Conservation (phyloP, 805 yeast genomes). For the Zygoascus flipseniorum region DNA sequence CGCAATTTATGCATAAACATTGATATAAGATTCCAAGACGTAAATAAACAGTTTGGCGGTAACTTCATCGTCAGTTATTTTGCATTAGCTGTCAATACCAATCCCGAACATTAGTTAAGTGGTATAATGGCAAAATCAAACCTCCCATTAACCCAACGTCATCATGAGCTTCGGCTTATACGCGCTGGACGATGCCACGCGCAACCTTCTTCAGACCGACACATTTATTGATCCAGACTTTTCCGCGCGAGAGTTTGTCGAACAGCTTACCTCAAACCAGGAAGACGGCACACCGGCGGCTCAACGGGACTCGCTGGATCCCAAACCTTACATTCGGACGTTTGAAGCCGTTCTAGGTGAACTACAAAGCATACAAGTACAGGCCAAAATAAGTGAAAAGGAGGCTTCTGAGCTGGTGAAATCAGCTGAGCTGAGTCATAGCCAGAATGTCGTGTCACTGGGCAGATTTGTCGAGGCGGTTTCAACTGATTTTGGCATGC, state of each 20-base stretch:
- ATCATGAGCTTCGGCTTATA: slow-evolving; percentile 16
- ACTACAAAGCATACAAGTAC: slow-evolving; percentile 50
- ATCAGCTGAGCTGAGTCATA: slow-evolving; percentile 56
- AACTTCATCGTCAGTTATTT: no score
- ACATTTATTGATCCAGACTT: slow-evolving; percentile 29
- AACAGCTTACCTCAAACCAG: slow-evolving; percentile 47
- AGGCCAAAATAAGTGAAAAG: slow-evolving; percentile 43
- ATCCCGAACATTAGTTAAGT: no score
- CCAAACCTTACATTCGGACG: slow-evolving; percentile 89
- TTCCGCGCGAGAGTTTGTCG: slow-evolving; percentile 72
- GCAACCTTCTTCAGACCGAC: slow-evolving; percentile 24
- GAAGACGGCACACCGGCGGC: neutral
- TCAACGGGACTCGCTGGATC: slow-evolving; percentile 45
- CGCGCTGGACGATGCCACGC: slow-evolving; percentile 27
- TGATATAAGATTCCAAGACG: no score
- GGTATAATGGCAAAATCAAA: no score
- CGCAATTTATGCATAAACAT: no score
- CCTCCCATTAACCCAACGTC: neutral
- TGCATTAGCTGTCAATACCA: no score
- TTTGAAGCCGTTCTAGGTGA: slow-evolving; percentile 80
- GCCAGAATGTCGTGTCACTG: slow-evolving; percentile 52
- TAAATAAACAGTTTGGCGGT: no score
- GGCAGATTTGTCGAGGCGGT: slow-evolving; percentile 36
- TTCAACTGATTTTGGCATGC: slow-evolving; percentile 28
- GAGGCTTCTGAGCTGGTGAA: slow-evolving; percentile 50